These are phyloP conservation scores for Fusarium longipes DNA, from an alignment of 2,329 filamentous ascomycete species.

Conservation along the genomic window DNA sequence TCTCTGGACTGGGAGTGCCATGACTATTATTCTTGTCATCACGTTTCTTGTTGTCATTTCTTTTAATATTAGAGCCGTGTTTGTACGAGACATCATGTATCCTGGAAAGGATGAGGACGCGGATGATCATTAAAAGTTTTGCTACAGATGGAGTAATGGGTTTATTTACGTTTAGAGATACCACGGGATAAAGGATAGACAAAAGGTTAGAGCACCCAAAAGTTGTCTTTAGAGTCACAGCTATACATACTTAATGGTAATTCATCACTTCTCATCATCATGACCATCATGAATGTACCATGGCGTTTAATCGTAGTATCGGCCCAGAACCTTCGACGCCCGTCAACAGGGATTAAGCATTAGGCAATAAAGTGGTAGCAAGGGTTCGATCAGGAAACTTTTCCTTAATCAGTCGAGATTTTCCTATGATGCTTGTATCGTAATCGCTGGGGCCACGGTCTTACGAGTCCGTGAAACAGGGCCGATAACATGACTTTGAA, in stretches of 20 bases:
- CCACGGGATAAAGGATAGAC: conserved; percentile 21
- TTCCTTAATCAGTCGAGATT: conserved; percentile 10
- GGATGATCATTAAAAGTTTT: conserved; percentile 54
- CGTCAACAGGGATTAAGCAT: neutral
- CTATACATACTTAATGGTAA: neutral
- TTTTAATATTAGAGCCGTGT: conserved; percentile 59
- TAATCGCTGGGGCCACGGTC: conserved; percentile 20
- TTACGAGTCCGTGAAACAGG: conserved; percentile 31
- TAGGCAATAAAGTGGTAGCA: neutral
- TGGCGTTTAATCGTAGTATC: neutral
- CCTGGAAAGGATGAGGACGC: conserved; percentile 66
- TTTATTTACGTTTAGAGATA: conserved; percentile 22
- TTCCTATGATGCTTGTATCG: conserved; percentile 8
- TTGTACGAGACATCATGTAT: conserved; percentile 66
- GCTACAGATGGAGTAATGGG: conserved; percentile 7
- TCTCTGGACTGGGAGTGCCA: conserved; percentile 60
- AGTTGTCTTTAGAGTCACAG: neutral
- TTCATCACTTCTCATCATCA: neutral
- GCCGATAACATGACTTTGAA: conserved; percentile 12
- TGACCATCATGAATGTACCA: neutral
- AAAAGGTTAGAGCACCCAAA: neutral
- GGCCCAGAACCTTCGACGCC: conserved; percentile 14
- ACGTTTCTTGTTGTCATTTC: conserved; percentile 59
- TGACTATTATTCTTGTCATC: conserved; percentile 59
- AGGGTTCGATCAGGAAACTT: neutral